Percentiles rank a stretch among this genome's conserved stretches.
Evolutionary conservation across 1,284 basidiomycete species (phyloP).

Genomic region (Anthracocystis walkeri): DNA sequence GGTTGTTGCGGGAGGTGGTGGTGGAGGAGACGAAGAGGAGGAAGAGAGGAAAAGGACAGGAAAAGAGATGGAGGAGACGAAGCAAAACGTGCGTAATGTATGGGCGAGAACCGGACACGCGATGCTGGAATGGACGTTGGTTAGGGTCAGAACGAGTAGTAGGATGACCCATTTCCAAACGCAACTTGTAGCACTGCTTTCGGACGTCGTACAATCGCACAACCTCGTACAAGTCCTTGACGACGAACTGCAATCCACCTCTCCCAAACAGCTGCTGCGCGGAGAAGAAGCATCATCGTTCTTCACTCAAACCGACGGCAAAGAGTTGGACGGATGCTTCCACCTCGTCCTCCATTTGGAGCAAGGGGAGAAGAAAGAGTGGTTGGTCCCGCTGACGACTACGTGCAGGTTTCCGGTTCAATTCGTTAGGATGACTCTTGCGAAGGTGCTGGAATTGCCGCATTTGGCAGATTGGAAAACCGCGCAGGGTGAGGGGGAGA

Average conservation of each 20-base stretch:
- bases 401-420: constrained; percentile 35
- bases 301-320: constrained; percentile 23
- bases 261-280: background rate
- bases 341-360: constrained; percentile 14
- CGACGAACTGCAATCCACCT: background rate
- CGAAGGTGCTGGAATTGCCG: constrained; percentile 43
- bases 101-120: constrained; percentile 37
- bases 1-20: background rate
- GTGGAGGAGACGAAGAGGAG: constrained; percentile 3
- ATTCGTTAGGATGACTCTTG: constrained; percentile 47
- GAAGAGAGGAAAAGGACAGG: constrained; percentile 12
- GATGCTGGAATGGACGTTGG: constrained; percentile 47
- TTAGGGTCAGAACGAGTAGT: constrained; percentile 36
- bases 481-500: background rate
- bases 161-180: constrained; percentile 62
- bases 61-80: constrained; percentile 43
- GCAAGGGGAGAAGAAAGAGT: constrained; percentile 11
- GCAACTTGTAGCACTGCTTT: constrained; percentile 54
- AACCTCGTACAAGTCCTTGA: constrained; percentile 10
- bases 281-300: constrained; percentile 8
- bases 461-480: constrained; percentile 62
- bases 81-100: constrained; percentile 15
- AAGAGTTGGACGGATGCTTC: constrained; percentile 37
- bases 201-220: background rate
- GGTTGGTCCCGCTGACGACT: constrained; percentile 27